A percentile compares a stretch with the other conserved stretches of the same genome.
These are phyloP conservation scores for Lachancea cidri DNA, from an alignment of 805 yeast genomes.

Conservation along the genomic window DNA sequence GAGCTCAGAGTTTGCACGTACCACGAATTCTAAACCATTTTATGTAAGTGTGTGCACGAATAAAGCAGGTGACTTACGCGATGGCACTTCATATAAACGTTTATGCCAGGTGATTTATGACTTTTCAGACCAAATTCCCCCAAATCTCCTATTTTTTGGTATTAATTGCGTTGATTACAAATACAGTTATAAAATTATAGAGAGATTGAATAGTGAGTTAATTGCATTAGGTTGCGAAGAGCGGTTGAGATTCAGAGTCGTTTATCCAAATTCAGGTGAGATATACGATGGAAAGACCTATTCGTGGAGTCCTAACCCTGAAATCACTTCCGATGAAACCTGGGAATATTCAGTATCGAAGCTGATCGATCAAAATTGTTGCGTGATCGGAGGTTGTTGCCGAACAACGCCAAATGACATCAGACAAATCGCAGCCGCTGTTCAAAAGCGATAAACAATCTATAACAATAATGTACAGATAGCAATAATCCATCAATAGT, in stretches of 20 bases:
- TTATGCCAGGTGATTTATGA: slow-evolving; percentile 2
- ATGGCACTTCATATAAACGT: slow-evolving; percentile 36
- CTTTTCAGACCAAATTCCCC: background rate
- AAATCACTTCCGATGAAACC: slow-evolving; percentile 17
- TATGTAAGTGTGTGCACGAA: slow-evolving; percentile 38
- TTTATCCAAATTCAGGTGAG: slow-evolving; percentile 75
- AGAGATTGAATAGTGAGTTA: background rate
- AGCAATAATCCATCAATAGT: too few species aligned
- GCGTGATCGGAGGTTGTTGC: slow-evolving; percentile 72
- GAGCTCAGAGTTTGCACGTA: slow-evolving; percentile 23
- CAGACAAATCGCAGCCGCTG: slow-evolving; percentile 11
- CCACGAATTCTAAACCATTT: slow-evolving; percentile 33
- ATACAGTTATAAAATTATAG: slow-evolving; percentile 1
- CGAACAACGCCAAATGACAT: slow-evolving; percentile 53
- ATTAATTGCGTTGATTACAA: slow-evolving; percentile 5
- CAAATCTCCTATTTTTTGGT: slow-evolving; percentile 3
- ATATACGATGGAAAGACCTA: slow-evolving; percentile 45
- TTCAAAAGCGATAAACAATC: too few species aligned
- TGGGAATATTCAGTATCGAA: slow-evolving; percentile 38
- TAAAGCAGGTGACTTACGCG: slow-evolving; percentile 34
- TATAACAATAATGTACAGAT: too few species aligned
- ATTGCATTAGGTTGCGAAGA: background rate
- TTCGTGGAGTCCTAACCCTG: slow-evolving; percentile 35
- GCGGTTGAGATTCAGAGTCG: slow-evolving; percentile 2
- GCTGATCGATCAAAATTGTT: slow-evolving; percentile 40